Evolutionary conservation across 2,329 filamentous ascomycete genomes (phyloP), one percentile per base, ranked within the genome.

Genomic region (Emergomyces pasteurianus): DNA sequence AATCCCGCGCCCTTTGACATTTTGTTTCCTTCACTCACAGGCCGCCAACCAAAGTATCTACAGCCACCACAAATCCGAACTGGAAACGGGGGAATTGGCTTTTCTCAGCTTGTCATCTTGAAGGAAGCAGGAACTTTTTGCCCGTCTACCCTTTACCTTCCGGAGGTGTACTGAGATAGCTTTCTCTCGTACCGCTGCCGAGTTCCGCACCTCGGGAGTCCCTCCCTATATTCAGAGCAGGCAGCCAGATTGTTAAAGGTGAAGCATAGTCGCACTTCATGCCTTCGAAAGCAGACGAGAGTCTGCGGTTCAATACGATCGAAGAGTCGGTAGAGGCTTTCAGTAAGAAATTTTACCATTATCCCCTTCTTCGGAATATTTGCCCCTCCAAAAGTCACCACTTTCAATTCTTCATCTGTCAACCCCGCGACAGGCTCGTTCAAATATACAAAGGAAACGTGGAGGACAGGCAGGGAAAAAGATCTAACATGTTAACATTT

Each of bases 261-360:
- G 28, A 52, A 10, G 8, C 26, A 28, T 12, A 42, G 38, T 43
- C 12, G 52, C 53, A 34, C 26, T 43, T 54, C 68, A 75, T 76
- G 74, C 70, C 72, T 63, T 70, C 71, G 21, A 67, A 71, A 60
- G 66, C 68, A 61, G 70, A 74, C 42, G 63, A 69, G 34, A 65
- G 64, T 54, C 69, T 73, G 40, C 69, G 71, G 61, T 76, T 77
- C 59, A 72, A 75, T 62, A 71, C 74, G 38, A 75, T 77, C 63
- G 74, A 76, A 62, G 74, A 76, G 58, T 72, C 73, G 63, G 72
- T 77, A 61, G 66, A 67, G 49, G 73, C 74, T 21, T 76, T 77
- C 62, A 73, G 75, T 77, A 63, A 71, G 74, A 72, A 16, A 9
- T 7, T 18, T 23, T 18, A 21, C 7, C 14, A 0, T n/a, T n/a